phyloP scores from a whole-genome alignment of 2,329 filamentous ascomycete genomes.

The Waltergamsia citrina region DNA sequence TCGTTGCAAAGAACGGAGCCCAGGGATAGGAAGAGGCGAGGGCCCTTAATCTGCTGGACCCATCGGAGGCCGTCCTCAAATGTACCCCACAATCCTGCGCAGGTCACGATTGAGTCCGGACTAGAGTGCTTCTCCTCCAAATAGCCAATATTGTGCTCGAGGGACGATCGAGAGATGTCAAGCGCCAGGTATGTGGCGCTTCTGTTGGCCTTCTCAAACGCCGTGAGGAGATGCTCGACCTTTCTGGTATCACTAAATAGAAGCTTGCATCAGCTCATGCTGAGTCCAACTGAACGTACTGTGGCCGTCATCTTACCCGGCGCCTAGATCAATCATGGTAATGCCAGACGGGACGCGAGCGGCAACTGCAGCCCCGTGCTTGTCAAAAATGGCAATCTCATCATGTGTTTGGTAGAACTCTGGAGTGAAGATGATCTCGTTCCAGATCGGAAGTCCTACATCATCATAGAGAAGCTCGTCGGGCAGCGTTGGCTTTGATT shows the following conservation, averaged over 20 bases:
- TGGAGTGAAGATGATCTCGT: conserved; percentile 26
- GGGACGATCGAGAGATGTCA: conserved; percentile 26
- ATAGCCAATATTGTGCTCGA: conserved; percentile 21
- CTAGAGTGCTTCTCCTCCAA: conserved; percentile 17
- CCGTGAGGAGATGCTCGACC: conserved; percentile 24
- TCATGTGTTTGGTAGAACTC: conserved; percentile 32
- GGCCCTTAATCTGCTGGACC: conserved; percentile 17
- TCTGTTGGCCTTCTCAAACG: conserved; percentile 19
- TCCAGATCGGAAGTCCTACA: conserved; percentile 27
- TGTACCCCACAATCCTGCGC: conserved; percentile 28
- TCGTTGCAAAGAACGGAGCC: conserved; percentile 33
- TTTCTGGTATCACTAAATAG: conserved; percentile 31
- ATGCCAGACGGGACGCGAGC: conserved; percentile 15
- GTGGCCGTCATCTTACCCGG: conserved; percentile 22
- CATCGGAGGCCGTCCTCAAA: conserved; percentile 24
- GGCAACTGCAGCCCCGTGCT: conserved; percentile 24
- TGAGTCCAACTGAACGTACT: too few relatives aligned
- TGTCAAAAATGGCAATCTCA: conserved; percentile 24
- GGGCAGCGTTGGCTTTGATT: conserved; percentile 19
- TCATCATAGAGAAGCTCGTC: conserved; percentile 31
- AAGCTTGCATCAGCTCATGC: conserved; percentile 3
- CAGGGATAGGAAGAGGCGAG: conserved; percentile 27
- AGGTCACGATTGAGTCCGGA: conserved; percentile 16
- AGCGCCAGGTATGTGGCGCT: conserved; percentile 25
- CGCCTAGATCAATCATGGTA: conserved; percentile 29